phyloP scores from a whole-genome alignment of 306 rosid genomes.

The Sicyos baderoa region DNA sequence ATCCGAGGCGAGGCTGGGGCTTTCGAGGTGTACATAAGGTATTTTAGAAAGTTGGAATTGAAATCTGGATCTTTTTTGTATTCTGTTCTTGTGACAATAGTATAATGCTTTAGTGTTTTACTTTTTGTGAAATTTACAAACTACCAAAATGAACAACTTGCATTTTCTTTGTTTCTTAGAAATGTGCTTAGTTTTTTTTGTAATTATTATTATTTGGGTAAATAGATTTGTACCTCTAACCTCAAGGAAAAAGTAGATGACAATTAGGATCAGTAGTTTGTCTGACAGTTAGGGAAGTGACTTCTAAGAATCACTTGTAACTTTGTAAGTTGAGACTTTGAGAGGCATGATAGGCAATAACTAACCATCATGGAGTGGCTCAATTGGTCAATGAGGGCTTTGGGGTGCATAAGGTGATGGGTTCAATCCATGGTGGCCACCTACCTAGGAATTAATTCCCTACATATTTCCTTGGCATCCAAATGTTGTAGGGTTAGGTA shows the following conservation, averaged over 20 bases:
- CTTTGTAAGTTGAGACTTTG: not conserved
- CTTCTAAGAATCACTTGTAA: not conserved
- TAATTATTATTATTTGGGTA: no score
- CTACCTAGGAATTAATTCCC: no score
- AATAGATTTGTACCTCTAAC: no score
- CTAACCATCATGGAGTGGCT: no score
- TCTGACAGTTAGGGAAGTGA: not conserved
- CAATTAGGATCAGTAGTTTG: not conserved
- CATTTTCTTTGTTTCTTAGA: not conserved
- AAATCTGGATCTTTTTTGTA: not conserved
- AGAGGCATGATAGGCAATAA: slow-evolving; percentile 1
- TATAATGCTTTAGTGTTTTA: not conserved
- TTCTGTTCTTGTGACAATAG: not conserved
- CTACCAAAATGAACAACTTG: not conserved
- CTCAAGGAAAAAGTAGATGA: no score
- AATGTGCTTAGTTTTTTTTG: not conserved
- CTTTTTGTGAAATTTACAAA: not conserved
- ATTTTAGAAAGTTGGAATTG: slow-evolving; percentile 18
- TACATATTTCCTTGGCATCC: no score
- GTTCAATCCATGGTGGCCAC: no score
- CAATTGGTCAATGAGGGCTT: no score
- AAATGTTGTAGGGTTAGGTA: no score
- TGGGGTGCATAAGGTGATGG: no score
- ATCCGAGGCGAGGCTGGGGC: slow-evolving; percentile 83
- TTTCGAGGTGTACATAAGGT: slow-evolving; percentile 98